A percentile compares a stretch with the other conserved stretches of the same genome.
Evolutionary conservation across 2,329 filamentous ascomycete genomes (phyloP).

Genomic region (Ceratocystis papillata): DNA sequence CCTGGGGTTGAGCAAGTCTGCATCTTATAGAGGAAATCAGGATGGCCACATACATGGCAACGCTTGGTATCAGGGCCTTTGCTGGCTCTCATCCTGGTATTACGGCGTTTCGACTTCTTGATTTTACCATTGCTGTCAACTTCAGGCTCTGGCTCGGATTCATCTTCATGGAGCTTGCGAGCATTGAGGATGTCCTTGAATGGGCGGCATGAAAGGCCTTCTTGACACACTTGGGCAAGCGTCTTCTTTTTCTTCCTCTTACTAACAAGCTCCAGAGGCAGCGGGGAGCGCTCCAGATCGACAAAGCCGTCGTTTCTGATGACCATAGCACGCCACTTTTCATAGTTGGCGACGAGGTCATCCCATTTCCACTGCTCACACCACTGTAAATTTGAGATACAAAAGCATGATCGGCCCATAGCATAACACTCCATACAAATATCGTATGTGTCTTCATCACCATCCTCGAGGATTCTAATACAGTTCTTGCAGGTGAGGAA

Average conservation of each 20-base stretch:
- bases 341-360: slow-evolving; percentile 65
- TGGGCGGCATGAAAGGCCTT: slow-evolving; percentile 67
- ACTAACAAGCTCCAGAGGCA: slow-evolving; percentile 59
- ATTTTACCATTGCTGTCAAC: slow-evolving; percentile 45
- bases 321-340: slow-evolving; percentile 69
- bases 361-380: slow-evolving; percentile 88
- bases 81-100: background rate
- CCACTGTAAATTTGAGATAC: slow-evolving; percentile 76
- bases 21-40: slow-evolving; percentile 74
- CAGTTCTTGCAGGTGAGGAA: slow-evolving; percentile 89
- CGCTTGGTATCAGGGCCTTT: slow-evolving; percentile 45
- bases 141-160: slow-evolving; percentile 42
- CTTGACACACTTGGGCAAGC: slow-evolving; percentile 85
- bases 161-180: slow-evolving; percentile 19
- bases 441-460: slow-evolving; percentile 77
- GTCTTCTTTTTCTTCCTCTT: slow-evolving; percentile 61
- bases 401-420: slow-evolving; percentile 91
- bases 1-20: slow-evolving; percentile 60
- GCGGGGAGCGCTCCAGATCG: slow-evolving; percentile 54
- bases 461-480: slow-evolving; percentile 53
- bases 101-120: slow-evolving; percentile 32
- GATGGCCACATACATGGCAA: slow-evolving; percentile 76
- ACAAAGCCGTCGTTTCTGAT: slow-evolving; percentile 60
- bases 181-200: slow-evolving; percentile 71
- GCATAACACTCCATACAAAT: slow-evolving; percentile 96